phyloP scores from a whole-genome alignment of 139 green algal genomes.

The Chlamydomonas sp. region DNA sequence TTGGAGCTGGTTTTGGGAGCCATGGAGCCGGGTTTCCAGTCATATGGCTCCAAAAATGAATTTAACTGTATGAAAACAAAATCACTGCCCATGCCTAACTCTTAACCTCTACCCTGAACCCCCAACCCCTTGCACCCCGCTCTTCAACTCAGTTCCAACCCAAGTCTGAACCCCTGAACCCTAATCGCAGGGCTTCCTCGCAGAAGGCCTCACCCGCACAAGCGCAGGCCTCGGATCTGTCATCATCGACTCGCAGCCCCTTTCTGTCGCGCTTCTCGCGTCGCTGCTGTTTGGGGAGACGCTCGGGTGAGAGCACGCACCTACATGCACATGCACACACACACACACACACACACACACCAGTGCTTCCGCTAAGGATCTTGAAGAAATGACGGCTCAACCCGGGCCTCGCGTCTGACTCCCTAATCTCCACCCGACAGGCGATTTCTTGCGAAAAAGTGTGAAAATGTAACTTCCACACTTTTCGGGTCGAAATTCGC shows the following conservation, averaged over 20 bases:
- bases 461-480: too few species aligned
- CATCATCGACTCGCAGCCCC: constrained; percentile 22
- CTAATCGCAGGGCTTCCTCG: constrained; percentile 73
- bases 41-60: neutral
- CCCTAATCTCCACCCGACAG: neutral
- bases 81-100: neutral
- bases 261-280: constrained; percentile 80
- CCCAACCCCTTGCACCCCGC: neutral
- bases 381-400: too few species aligned
- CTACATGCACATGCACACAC: neutral
- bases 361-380: too few species aligned
- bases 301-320: constrained; percentile 13
- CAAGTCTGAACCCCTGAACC: neutral
- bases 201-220: constrained; percentile 79
- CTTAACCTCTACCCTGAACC: neutral
- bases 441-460: too few species aligned
- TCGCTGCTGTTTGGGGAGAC: constrained; percentile 86
- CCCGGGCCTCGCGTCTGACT: too few species aligned
- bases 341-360: neutral
- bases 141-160: neutral
- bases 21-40: neutral
- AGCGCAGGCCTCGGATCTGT: constrained; percentile 52
- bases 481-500: too few species aligned
- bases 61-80: neutral
- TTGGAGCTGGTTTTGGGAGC: neutral